phyloP scores from a whole-genome alignment of 768 basidiomycete genomes.

The Russula ochroleuca region DNA sequence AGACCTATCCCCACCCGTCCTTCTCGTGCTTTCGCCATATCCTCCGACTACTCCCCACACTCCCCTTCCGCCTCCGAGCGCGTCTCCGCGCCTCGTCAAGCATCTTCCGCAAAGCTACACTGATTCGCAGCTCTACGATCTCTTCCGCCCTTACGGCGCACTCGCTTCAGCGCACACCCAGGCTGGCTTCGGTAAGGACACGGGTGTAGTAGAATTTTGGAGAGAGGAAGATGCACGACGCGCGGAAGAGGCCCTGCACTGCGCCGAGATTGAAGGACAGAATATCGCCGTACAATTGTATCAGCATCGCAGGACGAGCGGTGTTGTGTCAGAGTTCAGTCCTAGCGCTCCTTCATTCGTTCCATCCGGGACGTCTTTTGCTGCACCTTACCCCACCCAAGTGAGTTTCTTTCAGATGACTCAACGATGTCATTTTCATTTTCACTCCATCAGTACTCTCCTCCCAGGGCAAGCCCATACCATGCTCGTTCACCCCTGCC shows the following conservation, averaged over 20 bases:
- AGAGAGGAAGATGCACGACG: constrained; percentile 76
- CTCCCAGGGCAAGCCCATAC: constrained; percentile 51
- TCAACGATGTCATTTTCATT: background rate
- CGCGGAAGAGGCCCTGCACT: constrained; percentile 80
- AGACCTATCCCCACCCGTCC: constrained; percentile 51
- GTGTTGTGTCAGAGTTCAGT: constrained; percentile 59
- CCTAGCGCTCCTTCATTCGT: constrained; percentile 72
- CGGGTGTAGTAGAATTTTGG: constrained; percentile 81
- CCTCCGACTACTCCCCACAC: constrained; percentile 75
- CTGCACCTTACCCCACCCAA: constrained; percentile 55
- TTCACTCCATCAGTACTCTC: constrained; percentile 53
- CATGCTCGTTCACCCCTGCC: constrained; percentile 42
- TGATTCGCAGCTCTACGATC: constrained; percentile 74
- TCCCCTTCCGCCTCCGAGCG: constrained; percentile 68
- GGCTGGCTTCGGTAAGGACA: constrained; percentile 72
- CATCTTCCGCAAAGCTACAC: constrained; percentile 67
- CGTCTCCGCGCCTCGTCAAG: constrained; percentile 77
- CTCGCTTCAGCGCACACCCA: constrained; percentile 73
- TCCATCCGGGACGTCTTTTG: constrained; percentile 56
- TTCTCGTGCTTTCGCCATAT: constrained; percentile 74
- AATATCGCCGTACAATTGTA: constrained; percentile 82
- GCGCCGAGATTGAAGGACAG: constrained; percentile 75
- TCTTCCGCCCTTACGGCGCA: constrained; percentile 81
- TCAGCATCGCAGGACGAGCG: constrained; percentile 57
- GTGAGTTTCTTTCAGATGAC: constrained; percentile 34